Evolutionary conservation across 139 green algal genomes (phyloP).

Genomic region (Micractinium sp.): DNA sequence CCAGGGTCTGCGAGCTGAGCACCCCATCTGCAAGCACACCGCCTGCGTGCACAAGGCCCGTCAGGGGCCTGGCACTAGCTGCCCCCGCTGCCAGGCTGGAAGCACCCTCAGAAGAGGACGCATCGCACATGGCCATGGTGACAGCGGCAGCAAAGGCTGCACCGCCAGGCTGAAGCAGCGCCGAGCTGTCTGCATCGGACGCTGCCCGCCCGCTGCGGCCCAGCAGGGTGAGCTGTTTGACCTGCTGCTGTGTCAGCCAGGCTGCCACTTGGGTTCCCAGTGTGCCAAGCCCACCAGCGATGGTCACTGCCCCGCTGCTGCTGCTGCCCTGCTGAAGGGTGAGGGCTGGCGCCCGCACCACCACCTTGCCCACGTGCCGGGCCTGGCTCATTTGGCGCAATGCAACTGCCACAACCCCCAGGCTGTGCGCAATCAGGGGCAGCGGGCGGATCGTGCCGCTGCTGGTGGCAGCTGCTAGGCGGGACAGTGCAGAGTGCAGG

Average conservation of each 20-base stretch:
- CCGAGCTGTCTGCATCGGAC: background rate
- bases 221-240: slow-evolving; percentile 40
- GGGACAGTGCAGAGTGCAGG: slow-evolving; percentile 53
- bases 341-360: slow-evolving; percentile 63
- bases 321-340: background rate
- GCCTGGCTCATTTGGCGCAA: slow-evolving; percentile 87
- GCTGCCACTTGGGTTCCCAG: slow-evolving; percentile 63
- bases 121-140: slow-evolving; percentile 46
- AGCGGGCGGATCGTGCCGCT: slow-evolving; percentile 60
- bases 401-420: slow-evolving; percentile 60
- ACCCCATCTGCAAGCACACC: slow-evolving; percentile 81
- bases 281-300: slow-evolving; percentile 56
- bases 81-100: background rate
- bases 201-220: slow-evolving; percentile 45
- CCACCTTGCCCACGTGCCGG: slow-evolving; percentile 86
- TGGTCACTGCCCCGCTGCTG: slow-evolving; percentile 8
- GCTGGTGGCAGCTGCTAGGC: slow-evolving; percentile 50
- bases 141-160: slow-evolving; percentile 21
- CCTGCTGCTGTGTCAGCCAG: slow-evolving; percentile 65
- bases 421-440: slow-evolving; percentile 48
- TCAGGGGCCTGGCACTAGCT: background rate
- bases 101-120: slow-evolving; percentile 16
- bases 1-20: slow-evolving; percentile 59
- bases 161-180: slow-evolving; percentile 11
- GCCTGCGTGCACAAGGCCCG: slow-evolving; percentile 69